A percentile compares a stretch with the other conserved stretches of the same genome.
These are phyloP conservation scores for Aaosphaeria pasadenensis DNA, from an alignment of 2,329 filamentous ascomycete genomes.

Conservation along the genomic window DNA sequence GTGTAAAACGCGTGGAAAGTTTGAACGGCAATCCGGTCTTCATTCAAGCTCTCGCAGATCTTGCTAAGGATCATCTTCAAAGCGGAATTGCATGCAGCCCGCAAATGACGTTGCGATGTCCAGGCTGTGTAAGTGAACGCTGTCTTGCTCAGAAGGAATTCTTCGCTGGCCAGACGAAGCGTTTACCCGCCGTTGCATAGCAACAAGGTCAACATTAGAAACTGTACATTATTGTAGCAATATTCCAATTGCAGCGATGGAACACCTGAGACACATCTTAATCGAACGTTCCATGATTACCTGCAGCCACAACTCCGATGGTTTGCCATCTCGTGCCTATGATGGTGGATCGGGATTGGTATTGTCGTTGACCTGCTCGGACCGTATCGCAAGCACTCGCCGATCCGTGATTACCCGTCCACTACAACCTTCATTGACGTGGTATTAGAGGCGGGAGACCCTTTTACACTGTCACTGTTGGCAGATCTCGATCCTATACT, in stretches of 20 bases:
- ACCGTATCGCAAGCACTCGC: too few relatives aligned
- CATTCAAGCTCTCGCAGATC: conserved; percentile 82
- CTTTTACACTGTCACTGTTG: too few relatives aligned
- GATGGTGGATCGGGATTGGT: too few relatives aligned
- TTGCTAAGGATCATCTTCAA: conserved; percentile 76
- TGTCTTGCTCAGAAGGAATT: conserved; percentile 76
- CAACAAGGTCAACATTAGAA: background rate
- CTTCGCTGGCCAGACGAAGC: conserved; percentile 50
- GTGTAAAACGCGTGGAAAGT: conserved; percentile 83
- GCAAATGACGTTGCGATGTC: conserved; percentile 90
- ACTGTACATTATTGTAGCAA: too few relatives aligned
- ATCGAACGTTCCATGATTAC: too few relatives aligned
- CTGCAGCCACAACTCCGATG: too few relatives aligned
- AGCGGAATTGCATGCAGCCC: conserved; percentile 68
- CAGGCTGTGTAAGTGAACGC: conserved; percentile 85
- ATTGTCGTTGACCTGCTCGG: too few relatives aligned
- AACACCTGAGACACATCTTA: too few relatives aligned
- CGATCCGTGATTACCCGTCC: background rate
- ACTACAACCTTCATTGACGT: background rate
- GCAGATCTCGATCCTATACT: too few relatives aligned
- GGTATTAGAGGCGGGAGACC: too few relatives aligned
- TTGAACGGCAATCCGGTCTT: conserved; percentile 89
- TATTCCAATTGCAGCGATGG: too few relatives aligned
- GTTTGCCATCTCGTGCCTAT: too few relatives aligned
- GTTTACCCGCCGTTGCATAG: conserved; percentile 6